These are phyloP conservation scores for Bjerkandera adusta DNA, from an alignment of 1,284 basidiomycete species.

Conservation along the genomic window DNA sequence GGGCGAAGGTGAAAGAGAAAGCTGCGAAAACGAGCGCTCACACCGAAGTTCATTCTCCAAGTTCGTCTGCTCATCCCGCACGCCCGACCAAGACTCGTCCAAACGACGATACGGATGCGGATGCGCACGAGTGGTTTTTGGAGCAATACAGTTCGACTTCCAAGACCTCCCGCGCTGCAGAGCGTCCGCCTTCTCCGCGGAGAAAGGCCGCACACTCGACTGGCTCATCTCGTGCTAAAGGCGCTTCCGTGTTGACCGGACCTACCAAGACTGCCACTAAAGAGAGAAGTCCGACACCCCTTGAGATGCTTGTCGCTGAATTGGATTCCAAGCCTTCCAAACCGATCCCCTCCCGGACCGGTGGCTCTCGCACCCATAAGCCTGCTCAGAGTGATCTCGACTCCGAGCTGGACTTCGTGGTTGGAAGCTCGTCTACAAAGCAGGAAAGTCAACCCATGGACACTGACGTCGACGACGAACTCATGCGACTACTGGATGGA, in stretches of 20 bases:
- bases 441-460: slow-evolving; percentile 40
- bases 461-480: slow-evolving; percentile 68
- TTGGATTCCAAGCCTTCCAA: slow-evolving; percentile 19
- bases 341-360: background rate
- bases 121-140: slow-evolving; percentile 58
- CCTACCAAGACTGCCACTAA: slow-evolving; percentile 1
- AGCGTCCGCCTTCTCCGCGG: slow-evolving; percentile 16
- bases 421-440: slow-evolving; percentile 26
- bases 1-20: slow-evolving; percentile 17
- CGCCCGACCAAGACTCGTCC: too few species aligned
- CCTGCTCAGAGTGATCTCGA: slow-evolving; percentile 27
- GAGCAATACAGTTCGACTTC: slow-evolving; percentile 38
- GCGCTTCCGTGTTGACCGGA: background rate
- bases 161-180: slow-evolving; percentile 14
- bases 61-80: too few species aligned
- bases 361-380: slow-evolving; percentile 4
- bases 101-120: too few species aligned
- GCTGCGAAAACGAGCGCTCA: slow-evolving; percentile 5
- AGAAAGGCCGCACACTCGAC: background rate
- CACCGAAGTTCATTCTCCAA: too few species aligned
- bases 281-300: slow-evolving; percentile 19
- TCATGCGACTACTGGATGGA: slow-evolving; percentile 62
- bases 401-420: slow-evolving; percentile 23
- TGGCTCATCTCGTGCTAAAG: background rate
- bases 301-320: slow-evolving; percentile 42